Base-by-base conservation (phyloP, 129 eudicot genomes). In the Pulicaria dysenterica region DNA sequence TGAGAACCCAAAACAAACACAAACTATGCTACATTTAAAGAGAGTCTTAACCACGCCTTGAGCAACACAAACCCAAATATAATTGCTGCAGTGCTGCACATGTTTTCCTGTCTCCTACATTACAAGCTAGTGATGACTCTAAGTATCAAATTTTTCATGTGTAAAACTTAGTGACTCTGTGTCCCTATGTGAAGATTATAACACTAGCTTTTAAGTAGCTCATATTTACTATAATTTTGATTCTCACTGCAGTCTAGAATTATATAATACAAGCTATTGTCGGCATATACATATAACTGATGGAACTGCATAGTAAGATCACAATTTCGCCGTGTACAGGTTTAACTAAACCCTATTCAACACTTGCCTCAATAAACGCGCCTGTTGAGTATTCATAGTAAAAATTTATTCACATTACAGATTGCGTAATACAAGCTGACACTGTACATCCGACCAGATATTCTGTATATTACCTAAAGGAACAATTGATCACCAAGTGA, bases 401-500 rank as follows among this genome's bases (percentile, higher is more conserved):
- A 24, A 24, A 24, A 24, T 0, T 24, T 24, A 24, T 24, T 24
- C 31, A 24, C 31, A 31, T 74, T 24, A 61, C 56, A 77, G 19
- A 31, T 8, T 17, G 51, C 53, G 14, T 19, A 53, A 53, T 37
- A 45, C 19, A 69, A 69, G 56, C 56, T 59, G 43, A 42, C 37
- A 6, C 46, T 58, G 38, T 8, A 62, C 61, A 77, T 0, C 6
- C 7, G 49, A 47, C 47, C 17, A 34, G n/a, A 36, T 67, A 13
- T 14, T 57, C 63, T 7, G 64, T 36, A 3, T 11, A 59, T 16
- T 34, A 10, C 17, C 44, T 59, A 37, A 48, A 24, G 3, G 7
- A 62, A 41, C 31, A 63, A 47, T 39, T 47, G 55, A 69, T 41
- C 53, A 74, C 31, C 37, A 34, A 43, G 40, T 64, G 19, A 43